Percentiles rank a stretch among this genome's conserved stretches.
phyloP scores from a whole-genome alignment of 1,139 yeast species.

The Debaryomyces fabryi region DNA sequence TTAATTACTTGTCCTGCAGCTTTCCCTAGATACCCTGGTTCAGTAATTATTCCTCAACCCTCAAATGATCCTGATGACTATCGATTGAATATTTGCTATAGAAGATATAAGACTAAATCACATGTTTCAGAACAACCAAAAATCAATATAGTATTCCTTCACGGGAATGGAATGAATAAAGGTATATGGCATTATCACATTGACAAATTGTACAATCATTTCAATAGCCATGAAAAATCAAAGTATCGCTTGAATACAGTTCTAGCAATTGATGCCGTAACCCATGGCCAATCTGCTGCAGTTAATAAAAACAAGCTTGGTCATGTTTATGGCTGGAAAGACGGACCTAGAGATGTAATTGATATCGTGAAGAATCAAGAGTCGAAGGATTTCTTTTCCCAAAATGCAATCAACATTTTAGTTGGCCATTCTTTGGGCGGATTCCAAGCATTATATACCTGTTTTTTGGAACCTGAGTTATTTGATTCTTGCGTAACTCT shows the following conservation, averaged over 20 bases:
- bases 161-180: slow-evolving; percentile 65
- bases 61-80: slow-evolving; percentile 14
- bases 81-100: slow-evolving; percentile 24
- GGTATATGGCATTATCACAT: slow-evolving; percentile 59
- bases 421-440: slow-evolving; percentile 75
- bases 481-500: slow-evolving; percentile 52
- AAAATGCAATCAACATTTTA: slow-evolving; percentile 36
- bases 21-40: slow-evolving; percentile 7
- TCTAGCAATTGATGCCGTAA: slow-evolving; percentile 52
- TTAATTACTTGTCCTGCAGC: neutral
- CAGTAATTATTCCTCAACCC: slow-evolving; percentile 8
- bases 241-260: slow-evolving; percentile 28
- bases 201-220: slow-evolving; percentile 33
- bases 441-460: slow-evolving; percentile 45
- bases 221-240: slow-evolving; percentile 9
- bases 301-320: slow-evolving; percentile 53
- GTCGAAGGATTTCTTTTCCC: slow-evolving; percentile 30
- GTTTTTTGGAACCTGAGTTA: slow-evolving; percentile 46
- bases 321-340: slow-evolving; percentile 53
- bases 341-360: slow-evolving; percentile 55
- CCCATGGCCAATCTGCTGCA: slow-evolving; percentile 60
- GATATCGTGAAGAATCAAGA: slow-evolving; percentile 41
- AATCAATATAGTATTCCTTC: slow-evolving; percentile 48
- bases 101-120: slow-evolving; percentile 21
- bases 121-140: neutral